Conservation (phyloP, 805 yeast genomes). For the Wickerhamiella sergipiensis region DNA sequence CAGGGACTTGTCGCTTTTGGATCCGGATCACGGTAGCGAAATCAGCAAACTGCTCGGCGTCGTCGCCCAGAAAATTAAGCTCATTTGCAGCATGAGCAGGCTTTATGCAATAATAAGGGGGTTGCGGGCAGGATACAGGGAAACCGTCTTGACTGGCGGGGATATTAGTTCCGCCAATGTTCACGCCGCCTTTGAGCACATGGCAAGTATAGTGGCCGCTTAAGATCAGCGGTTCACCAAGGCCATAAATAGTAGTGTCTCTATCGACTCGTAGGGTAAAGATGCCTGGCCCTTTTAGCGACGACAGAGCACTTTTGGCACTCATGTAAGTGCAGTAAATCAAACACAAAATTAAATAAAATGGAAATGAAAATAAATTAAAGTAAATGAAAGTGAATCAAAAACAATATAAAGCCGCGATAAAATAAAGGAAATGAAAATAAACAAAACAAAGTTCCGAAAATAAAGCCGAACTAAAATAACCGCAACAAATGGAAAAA, state of each 20-base stretch:
- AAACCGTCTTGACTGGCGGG: constrained; percentile 2
- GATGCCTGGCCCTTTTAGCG: background rate
- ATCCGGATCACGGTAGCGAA: constrained; percentile 7
- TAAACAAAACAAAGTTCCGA: background rate
- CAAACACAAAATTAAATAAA: background rate
- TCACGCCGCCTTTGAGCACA: constrained; percentile 22
- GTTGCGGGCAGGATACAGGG: constrained; percentile 10
- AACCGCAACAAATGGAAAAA: too few species aligned
- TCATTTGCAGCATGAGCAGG: constrained; percentile 5
- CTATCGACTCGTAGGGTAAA: background rate
- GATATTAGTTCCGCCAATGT: constrained; percentile 17
- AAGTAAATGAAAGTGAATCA: background rate
- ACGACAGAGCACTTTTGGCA: background rate
- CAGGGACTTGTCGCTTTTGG: background rate
- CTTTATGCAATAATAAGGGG: constrained; percentile 15
- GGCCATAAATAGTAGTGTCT: constrained; percentile 2
- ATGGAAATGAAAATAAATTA: background rate
- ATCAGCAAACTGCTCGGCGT: background rate
- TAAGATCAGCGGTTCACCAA: constrained; percentile 15
- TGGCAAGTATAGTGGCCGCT: constrained; percentile 20
- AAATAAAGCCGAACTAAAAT: too few species aligned
- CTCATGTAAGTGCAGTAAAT: background rate
- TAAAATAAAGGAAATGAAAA: too few species aligned
- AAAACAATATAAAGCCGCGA: background rate
- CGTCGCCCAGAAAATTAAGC: background rate